phyloP scores from a whole-genome alignment of 1,139 yeast species.

The Casaregolazyma lundiana region DNA sequence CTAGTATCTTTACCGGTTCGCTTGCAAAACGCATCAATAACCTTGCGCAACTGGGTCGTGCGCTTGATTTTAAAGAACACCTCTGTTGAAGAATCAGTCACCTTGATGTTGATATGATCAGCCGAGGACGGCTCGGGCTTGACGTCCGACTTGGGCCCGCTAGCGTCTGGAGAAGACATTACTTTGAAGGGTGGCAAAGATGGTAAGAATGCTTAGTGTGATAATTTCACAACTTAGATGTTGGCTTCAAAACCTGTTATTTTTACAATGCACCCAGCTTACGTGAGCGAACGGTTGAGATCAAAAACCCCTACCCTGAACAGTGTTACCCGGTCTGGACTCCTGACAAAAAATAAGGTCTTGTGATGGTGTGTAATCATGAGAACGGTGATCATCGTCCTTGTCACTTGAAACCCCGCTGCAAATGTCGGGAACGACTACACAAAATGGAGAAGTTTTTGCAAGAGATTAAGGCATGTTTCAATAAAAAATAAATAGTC shows the following conservation, averaged over 20 bases:
- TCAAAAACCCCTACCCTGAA: no score
- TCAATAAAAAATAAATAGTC: no score
- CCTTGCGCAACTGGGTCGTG: conserved; percentile 85
- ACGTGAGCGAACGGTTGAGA: conserved; percentile 1
- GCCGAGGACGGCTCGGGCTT: conserved; percentile 29
- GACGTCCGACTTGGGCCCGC: conserved; percentile 29
- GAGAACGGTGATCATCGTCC: neutral
- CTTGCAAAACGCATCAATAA: conserved; percentile 97
- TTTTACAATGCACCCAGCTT: no score
- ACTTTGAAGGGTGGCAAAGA: neutral
- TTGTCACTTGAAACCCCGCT: neutral
- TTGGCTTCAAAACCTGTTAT: no score
- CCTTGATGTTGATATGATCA: conserved; percentile 82
- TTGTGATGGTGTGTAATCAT: neutral
- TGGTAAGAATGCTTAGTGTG: no score
- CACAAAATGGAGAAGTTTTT: no score
- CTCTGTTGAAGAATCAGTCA: conserved; percentile 88
- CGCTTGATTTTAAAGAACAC: conserved; percentile 94
- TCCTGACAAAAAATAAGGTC: no score
- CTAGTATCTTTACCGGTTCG: conserved; percentile 89
- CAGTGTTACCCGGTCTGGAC: neutral
- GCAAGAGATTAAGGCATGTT: no score
- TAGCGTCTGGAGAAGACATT: conserved; percentile 7
- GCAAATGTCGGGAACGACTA: neutral
- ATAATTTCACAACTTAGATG: no score